Conservation (phyloP, 2,329 filamentous ascomycete genomes). For the Fusarium coicis region DNA sequence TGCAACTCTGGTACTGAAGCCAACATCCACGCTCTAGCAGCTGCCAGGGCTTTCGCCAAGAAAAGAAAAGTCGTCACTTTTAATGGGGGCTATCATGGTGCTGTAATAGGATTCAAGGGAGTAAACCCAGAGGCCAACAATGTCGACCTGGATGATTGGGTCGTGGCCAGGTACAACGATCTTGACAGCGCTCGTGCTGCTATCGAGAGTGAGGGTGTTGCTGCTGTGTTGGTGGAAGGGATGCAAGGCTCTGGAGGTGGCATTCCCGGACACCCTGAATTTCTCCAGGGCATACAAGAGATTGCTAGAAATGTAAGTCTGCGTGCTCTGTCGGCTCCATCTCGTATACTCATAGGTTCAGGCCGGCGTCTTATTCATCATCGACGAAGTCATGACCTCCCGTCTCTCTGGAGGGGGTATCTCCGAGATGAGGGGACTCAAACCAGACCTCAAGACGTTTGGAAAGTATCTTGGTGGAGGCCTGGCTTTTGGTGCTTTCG, state of each 20-base stretch:
- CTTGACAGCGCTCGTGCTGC: constrained; percentile 55
- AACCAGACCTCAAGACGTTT: constrained; percentile 70
- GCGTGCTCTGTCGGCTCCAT: background rate
- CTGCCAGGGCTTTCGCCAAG: constrained; percentile 59
- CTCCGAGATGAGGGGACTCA: constrained; percentile 54
- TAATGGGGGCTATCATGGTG: constrained; percentile 56
- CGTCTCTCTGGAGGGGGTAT: constrained; percentile 64
- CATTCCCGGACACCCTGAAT: constrained; percentile 60
- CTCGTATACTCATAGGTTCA: constrained; percentile 26
- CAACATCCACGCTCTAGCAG: constrained; percentile 68
- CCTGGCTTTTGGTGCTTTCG: constrained; percentile 74
- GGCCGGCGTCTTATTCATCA: constrained; percentile 68
- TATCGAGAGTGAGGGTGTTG: constrained; percentile 60
- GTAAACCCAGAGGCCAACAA: constrained; percentile 54
- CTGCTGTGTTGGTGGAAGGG: constrained; percentile 72
- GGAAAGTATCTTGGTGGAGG: constrained; percentile 77
- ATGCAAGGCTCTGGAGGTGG: constrained; percentile 74
- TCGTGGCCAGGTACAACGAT: constrained; percentile 73
- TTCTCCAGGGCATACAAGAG: constrained; percentile 62
- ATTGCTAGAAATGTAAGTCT: constrained; percentile 53
- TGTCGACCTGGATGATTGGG: constrained; percentile 64
- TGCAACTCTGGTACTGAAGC: constrained; percentile 75
- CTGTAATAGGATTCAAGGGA: constrained; percentile 50
- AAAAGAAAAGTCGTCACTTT: constrained; percentile 63
- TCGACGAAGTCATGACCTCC: constrained; percentile 79